Base-by-base conservation (phyloP, 306 rosid genomes). In the Medicago arabica region DNA sequence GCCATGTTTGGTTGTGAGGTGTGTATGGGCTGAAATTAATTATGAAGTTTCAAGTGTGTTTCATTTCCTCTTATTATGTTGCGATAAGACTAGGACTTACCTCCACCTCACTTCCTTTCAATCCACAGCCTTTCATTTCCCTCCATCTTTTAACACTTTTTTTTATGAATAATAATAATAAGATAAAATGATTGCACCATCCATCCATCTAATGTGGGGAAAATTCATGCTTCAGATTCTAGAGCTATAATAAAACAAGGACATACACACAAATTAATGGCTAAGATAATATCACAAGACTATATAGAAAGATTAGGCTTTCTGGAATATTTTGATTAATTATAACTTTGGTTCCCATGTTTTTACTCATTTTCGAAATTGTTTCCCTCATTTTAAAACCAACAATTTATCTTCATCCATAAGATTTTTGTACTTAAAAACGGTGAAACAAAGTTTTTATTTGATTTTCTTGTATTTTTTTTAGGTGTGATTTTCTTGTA, bases 21-120 rank as follows among this genome's bases (percentile, higher is more conserved):
- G 18, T 61, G 28, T 14, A 38, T 78, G 67, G 62, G 39, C 73
- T 84, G 69, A 69, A 54, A 54, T 51, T n/a, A 46, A 54, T 18
- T 54, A 17, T 54, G 25, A 74, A 78, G 53, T 51, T 40, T 77
- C 75, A 84, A 80, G 62, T 59, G 76, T 39, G 28, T 65, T 10
- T 60, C 40, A 13, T 60, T 60, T 61, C 11, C 43, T 61, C 43
- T 61, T 59, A 9, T 59, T 61, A 14, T 31, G 12, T 55, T n/a
- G 25, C 75, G 99, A 95, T 92, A 95, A 95, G 97, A 81, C 83
- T 75, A 6, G 38, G 86, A 78, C 89, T 86, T 87, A 74, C 64
- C 79, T 62, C 69, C 80, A 78, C 83, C 77, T 81, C 86, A 69
- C 59, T 75, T 80, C 19, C 21, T 43, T 84, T 79, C 46, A 71